Percentiles rank a stretch among this genome's conserved stretches.
These are phyloP conservation scores for Exophiala sp. DNA, from an alignment of 2,329 filamentous ascomycete species.

Conservation along the genomic window DNA sequence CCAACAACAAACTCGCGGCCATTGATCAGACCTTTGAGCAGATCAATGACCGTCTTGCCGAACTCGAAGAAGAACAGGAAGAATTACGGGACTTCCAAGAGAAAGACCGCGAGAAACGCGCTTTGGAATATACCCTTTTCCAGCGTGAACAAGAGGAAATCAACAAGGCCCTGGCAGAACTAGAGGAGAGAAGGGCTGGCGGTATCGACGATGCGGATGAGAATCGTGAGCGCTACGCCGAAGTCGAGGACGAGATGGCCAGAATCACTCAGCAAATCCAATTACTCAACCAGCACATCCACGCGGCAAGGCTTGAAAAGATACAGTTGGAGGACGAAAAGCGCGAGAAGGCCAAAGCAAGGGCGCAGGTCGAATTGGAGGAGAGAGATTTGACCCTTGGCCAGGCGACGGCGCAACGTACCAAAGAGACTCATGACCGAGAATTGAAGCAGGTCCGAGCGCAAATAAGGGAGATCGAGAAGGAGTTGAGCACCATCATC, in stretches of 20 bases:
- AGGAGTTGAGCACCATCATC: constrained; percentile 63
- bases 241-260: constrained; percentile 72
- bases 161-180: constrained; percentile 67
- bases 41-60: constrained; percentile 80
- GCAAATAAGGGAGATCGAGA: constrained; percentile 70
- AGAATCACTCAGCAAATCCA: constrained; percentile 73
- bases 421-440: constrained; percentile 62
- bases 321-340: constrained; percentile 84
- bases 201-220: constrained; percentile 80
- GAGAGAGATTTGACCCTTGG: constrained; percentile 77
- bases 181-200: constrained; percentile 74
- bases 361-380: constrained; percentile 80
- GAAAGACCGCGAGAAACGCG: constrained; percentile 84
- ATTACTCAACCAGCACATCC: constrained; percentile 72
- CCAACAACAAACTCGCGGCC: constrained; percentile 86
- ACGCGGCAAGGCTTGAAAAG: constrained; percentile 77
- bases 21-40: constrained; percentile 89
- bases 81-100: constrained; percentile 91
- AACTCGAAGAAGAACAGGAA: constrained; percentile 95
- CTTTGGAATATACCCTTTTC: constrained; percentile 90
- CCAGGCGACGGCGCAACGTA: constrained; percentile 69
- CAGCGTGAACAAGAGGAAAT: constrained; percentile 80
- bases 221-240: constrained; percentile 67
- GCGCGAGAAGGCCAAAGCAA: constrained; percentile 68
- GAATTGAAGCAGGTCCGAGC: constrained; percentile 66